These are phyloP conservation scores for Vitis hybrid DNA, from an alignment of 177 flowering plant genomes.

Conservation along the genomic window DNA sequence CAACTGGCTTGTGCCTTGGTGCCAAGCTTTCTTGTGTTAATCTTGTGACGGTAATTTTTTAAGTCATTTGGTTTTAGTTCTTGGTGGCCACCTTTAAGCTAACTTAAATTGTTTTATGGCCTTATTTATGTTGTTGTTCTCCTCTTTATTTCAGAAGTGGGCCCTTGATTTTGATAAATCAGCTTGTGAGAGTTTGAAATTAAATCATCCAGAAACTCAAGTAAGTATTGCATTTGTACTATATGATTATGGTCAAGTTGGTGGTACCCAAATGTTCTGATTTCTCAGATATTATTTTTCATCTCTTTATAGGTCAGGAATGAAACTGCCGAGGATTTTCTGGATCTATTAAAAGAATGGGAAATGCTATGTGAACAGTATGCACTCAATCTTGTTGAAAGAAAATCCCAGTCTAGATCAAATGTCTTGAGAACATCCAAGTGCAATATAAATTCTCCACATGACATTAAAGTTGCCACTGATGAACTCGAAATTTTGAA, in stretches of 20 bases:
- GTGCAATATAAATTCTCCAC: conserved; percentile 13
- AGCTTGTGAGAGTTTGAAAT: conserved; percentile 78
- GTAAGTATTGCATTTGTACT: conserved; percentile 33
- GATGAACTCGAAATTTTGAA: conserved; percentile 69
- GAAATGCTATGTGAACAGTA: conserved; percentile 59
- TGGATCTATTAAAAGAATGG: conserved; percentile 78
- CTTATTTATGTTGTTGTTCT: background rate
- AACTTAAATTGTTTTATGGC: background rate
- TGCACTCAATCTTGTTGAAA: conserved; percentile 20
- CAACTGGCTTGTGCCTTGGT: conserved; percentile 87
- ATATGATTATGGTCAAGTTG: conserved; percentile 1
- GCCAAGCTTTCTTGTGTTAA: conserved; percentile 59
- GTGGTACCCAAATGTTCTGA: background rate
- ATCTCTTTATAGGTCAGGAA: conserved; percentile 60
- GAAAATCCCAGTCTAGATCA: conserved; percentile 13
- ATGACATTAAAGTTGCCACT: conserved; percentile 26
- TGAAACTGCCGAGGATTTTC: conserved; percentile 80
- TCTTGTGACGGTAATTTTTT: conserved; percentile 66
- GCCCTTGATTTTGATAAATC: conserved; percentile 62
- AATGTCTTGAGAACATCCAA: conserved; percentile 14
- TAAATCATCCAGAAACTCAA: conserved; percentile 81
- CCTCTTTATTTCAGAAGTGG: conserved; percentile 60
- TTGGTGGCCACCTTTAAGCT: too few species aligned
- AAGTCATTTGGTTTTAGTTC: background rate
- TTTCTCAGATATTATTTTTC: background rate